Evolutionary conservation across 495 filamentous ascomycete genomes (phyloP).

Genomic region (Aspergillus kassunensis): DNA sequence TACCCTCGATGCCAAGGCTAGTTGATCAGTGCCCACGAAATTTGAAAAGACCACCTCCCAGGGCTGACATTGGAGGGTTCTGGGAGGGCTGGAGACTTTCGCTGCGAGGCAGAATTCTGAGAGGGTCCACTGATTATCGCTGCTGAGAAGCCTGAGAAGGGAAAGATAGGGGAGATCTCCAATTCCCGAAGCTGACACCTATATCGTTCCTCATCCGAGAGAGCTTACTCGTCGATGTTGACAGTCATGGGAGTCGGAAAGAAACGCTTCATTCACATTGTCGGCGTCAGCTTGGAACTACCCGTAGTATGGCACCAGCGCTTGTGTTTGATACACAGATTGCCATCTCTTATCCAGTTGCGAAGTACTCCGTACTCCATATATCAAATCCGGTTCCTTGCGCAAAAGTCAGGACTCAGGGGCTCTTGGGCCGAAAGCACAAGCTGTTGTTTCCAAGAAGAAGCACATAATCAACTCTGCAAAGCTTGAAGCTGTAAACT

Average conservation of each 20-base stretch:
- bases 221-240: neutral
- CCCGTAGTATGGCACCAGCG: no score
- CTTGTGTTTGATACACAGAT: neutral
- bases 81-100: neutral
- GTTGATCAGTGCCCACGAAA: slow-evolving; percentile 3
- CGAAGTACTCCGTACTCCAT: neutral
- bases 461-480: no score
- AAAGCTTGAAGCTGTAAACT: no score
- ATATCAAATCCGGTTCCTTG: neutral
- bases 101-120: neutral
- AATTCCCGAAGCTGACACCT: slow-evolving; percentile 17
- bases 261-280: neutral
- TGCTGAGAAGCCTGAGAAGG: slow-evolving; percentile 19
- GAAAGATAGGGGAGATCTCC: slow-evolving; percentile 23
- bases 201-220: slow-evolving; percentile 11
- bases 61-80: neutral
- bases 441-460: no score
- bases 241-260: neutral
- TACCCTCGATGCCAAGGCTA: slow-evolving; percentile 1
- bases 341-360: neutral
- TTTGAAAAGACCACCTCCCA: neutral
- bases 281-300: neutral
- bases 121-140: slow-evolving; percentile 31
- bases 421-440: no score
- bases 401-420: no score